Conservation (phyloP, 1,284 basidiomycete genomes). For the Macrocybe sp. region DNA sequence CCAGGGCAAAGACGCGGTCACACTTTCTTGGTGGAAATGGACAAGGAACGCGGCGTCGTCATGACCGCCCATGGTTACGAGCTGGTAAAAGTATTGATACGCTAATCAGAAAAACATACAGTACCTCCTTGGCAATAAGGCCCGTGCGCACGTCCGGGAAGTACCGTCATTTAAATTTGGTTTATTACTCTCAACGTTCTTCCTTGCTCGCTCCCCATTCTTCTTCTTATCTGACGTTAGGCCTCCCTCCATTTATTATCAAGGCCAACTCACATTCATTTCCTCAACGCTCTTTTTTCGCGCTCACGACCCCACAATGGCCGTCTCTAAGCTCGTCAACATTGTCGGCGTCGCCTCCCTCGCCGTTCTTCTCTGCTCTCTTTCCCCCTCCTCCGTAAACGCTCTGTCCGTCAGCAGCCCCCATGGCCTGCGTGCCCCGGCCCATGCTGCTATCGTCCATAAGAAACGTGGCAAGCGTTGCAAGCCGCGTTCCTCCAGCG, state of each 20-base stretch:
- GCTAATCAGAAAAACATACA: no score
- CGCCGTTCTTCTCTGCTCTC: slow-evolving; percentile 49
- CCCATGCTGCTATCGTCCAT: slow-evolving; percentile 42
- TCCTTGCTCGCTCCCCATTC: slow-evolving; percentile 6
- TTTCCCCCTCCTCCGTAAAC: slow-evolving; percentile 38
- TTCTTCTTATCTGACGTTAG: slow-evolving; percentile 13
- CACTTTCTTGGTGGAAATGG: no score
- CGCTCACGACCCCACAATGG: slow-evolving; percentile 41
- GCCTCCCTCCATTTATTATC: slow-evolving; percentile 13
- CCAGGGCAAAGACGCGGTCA: no score
- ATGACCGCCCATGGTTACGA: no score
- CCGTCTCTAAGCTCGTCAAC: slow-evolving; percentile 45
- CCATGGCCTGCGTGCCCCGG: slow-evolving; percentile 30
- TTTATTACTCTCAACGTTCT: background rate
- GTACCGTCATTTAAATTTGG: slow-evolving; percentile 14
- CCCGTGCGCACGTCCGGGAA: slow-evolving; percentile 23
- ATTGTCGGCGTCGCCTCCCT: slow-evolving; percentile 54
- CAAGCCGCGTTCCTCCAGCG: slow-evolving; percentile 42
- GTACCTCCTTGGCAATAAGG: slow-evolving; percentile 9
- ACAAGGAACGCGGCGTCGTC: no score
- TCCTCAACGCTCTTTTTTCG: slow-evolving; percentile 19
- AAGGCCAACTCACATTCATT: slow-evolving; percentile 19
- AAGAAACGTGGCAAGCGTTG: slow-evolving; percentile 54
- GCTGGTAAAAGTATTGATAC: no score
- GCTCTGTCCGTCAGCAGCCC: slow-evolving; percentile 44